Percentiles rank a stretch among this genome's conserved stretches.
phyloP scores from a whole-genome alignment of 73 alveolate genomes.

The Uronychia setigera region DNA sequence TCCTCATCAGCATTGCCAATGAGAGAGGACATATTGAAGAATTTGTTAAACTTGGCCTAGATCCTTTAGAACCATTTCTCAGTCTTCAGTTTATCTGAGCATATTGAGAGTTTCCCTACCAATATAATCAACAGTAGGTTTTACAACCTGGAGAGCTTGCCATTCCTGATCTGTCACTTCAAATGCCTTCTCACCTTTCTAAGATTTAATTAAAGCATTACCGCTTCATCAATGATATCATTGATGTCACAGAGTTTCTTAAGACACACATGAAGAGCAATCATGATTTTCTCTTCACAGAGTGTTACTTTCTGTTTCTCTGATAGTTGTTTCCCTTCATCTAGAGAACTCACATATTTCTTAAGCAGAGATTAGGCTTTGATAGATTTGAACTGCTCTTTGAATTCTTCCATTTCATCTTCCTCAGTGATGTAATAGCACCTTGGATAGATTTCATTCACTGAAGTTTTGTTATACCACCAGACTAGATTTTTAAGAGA shows the following conservation, averaged over 20 bases:
- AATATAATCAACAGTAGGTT: no score
- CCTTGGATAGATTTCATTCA: slow-evolving; percentile 80
- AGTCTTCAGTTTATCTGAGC: no score
- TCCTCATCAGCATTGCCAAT: not conserved
- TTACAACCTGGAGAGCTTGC: not conserved
- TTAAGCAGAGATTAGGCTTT: slow-evolving; percentile 73
- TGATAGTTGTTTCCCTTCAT: slow-evolving; percentile 51
- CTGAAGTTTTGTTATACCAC: slow-evolving; percentile 60
- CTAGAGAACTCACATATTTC: slow-evolving; percentile 13
- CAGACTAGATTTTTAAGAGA: slow-evolving; percentile 66
- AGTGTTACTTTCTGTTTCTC: slow-evolving; percentile 8
- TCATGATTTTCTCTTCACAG: not conserved
- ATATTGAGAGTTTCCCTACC: no score
- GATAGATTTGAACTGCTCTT: slow-evolving; percentile 55
- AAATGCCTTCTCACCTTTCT: slow-evolving; percentile 38
- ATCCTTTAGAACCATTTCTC: no score
- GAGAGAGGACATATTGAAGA: not conserved
- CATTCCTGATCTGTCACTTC: slow-evolving; percentile 13
- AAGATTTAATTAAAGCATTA: slow-evolving; percentile 20
- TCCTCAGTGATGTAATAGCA: slow-evolving; percentile 78
- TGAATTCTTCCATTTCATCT: slow-evolving; percentile 72
- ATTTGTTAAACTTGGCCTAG: slow-evolving; percentile 1
- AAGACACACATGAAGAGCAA: not conserved
- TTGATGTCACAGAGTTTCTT: slow-evolving; percentile 45
- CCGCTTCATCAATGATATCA: slow-evolving; percentile 69